Conservation (phyloP, 805 yeast genomes). For the Lipomyces orientalis region DNA sequence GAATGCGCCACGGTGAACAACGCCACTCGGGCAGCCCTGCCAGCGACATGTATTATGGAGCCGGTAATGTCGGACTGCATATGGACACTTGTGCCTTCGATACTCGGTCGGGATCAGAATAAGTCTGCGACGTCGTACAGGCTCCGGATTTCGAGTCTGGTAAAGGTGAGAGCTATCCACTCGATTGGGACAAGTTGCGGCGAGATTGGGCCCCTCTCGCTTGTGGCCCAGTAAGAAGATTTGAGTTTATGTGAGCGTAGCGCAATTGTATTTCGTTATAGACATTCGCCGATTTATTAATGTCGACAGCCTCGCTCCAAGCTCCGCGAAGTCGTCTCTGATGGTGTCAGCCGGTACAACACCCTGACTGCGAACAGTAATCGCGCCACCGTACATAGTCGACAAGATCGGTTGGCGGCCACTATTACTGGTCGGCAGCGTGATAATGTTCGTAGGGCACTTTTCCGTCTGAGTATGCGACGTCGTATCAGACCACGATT, state of each 20-base stretch:
- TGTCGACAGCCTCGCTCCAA: too few species aligned
- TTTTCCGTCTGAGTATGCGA: not conserved
- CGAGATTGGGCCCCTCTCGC: not conserved
- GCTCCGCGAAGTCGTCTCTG: not conserved
- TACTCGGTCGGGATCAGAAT: not conserved
- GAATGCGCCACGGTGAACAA: not conserved
- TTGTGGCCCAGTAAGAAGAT: not conserved
- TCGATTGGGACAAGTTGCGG: not conserved
- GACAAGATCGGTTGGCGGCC: conserved; percentile 70
- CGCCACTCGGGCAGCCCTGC: not conserved
- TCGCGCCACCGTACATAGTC: conserved; percentile 45
- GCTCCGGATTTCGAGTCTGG: not conserved
- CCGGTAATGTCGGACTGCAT: not conserved
- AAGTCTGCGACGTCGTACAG: not conserved
- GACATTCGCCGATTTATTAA: not conserved
- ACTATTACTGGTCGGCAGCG: conserved; percentile 39
- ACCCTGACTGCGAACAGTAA: not conserved
- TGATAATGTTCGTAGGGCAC: conserved; percentile 26
- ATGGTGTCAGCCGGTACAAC: not conserved
- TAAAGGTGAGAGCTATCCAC: not conserved
- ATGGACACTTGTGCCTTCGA: not conserved
- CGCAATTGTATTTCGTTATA: not conserved
- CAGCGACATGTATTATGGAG: not conserved
- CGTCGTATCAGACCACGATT: not conserved
- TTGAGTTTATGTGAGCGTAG: not conserved